Evolutionary conservation across 2,329 filamentous ascomycete species (phyloP), one percentile per base, ranked within the genome.

Genomic region (Trichophyton benhamiae): DNA sequence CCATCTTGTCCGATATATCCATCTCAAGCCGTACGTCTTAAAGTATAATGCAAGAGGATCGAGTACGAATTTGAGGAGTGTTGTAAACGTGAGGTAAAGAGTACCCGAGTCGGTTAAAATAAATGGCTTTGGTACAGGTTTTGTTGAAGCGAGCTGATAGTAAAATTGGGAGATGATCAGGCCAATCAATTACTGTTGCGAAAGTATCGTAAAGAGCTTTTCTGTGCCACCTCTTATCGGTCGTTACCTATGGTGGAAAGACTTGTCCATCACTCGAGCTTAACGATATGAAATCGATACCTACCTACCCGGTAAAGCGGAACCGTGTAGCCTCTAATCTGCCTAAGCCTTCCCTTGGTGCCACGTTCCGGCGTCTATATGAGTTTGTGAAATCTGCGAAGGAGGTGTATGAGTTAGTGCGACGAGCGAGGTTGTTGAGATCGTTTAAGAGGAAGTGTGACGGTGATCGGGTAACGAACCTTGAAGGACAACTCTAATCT

Each of bases 311-410:
- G 62, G 76, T 77, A 71, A 96, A 97, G 68, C 89, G 87, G 77
- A 97, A 97, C 65, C 88, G 84, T 22, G 87, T 85, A 25, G 91
- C 90, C 76, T 96, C 91, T 62, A 97, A 78, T 70, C 90, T 83
- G 2, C 92, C 92, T 48, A 97, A 78, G 0, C 92, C 92, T 71
- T 97, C 92, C 63, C 92, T 80, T 5, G 94, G 94, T n/a, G 94
- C 92, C 55, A 99, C 89, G 70, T 99, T 96, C 65, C 95, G 83
- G 70, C 95, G 82, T 58, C 95, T 85, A 74, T 99, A 99, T 33
- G 86, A 89, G 72, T 92, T 95, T 25, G 94, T 97, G 72, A 99
- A 99, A 75, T 99, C 95, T 77, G 61, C 11, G 13, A 55, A 57
- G 15, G 2, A 25, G 27, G 27, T 7, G 20, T 7, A 27, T 52